phyloP scores from a whole-genome alignment of 352 stramenopile species.

The Elongisporangium senticosum region DNA sequence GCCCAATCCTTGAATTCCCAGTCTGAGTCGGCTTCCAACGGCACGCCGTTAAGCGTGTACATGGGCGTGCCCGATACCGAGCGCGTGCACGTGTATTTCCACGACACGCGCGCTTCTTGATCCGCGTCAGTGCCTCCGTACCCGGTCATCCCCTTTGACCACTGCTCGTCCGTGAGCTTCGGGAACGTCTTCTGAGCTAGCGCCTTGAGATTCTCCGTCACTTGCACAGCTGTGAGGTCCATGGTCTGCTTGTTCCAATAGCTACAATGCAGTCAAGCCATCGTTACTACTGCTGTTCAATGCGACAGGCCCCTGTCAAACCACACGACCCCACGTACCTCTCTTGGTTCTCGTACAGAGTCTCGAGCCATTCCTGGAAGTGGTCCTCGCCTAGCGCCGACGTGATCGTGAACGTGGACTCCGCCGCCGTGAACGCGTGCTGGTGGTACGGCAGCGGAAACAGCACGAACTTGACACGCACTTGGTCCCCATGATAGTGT shows the following conservation, averaged over 20 bases:
- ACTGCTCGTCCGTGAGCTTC: conserved; percentile 40
- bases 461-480: conserved; percentile 57
- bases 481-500: conserved; percentile 46
- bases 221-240: conserved; percentile 53
- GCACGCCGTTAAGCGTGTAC: conserved; percentile 77
- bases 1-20: conserved; percentile 31
- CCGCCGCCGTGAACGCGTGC: conserved; percentile 55
- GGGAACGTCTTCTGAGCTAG: conserved; percentile 64
- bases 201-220: conserved; percentile 42
- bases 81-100: conserved; percentile 73
- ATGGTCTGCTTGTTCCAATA: conserved; percentile 75
- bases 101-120: conserved; percentile 38
- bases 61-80: conserved; percentile 60
- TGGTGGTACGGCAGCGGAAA: conserved; percentile 72
- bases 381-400: conserved; percentile 36
- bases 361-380: conserved; percentile 60
- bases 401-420: conserved; percentile 57
- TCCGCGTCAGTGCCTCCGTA: conserved; percentile 64
- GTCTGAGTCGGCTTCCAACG: conserved; percentile 36
- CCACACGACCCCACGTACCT: conserved; percentile 19
- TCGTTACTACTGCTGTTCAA: too few relatives aligned
- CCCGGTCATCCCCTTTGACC: conserved; percentile 60
- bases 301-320: background rate
- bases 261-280: conserved; percentile 11
- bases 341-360: conserved; percentile 69